Evolutionary conservation across 371 early-diverging fungal species (phyloP), one percentile per base, ranked within the genome.

Genomic region (Circinella minor): DNA sequence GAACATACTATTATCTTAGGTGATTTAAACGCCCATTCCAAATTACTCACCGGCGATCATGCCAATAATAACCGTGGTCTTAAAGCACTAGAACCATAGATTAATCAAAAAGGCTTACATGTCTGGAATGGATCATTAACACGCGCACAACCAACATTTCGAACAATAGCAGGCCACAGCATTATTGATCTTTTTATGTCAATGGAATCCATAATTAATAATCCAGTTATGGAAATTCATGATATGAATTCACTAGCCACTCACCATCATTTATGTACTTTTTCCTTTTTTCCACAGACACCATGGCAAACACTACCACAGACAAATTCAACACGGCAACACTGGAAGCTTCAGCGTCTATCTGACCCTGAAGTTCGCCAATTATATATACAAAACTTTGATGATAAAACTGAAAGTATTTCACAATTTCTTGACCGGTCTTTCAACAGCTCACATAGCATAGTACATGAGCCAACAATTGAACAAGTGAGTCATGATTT

Each of bases 111-210:
- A 8, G 65, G 65, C 4, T n/a, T 64, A 14, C 65, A 64, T 13
- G 47, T 64, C 4, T 64, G 65, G 65, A 64, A 64, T 37, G 54
- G 49, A 11, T 46, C 65, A 8, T 38, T 64, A 7, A 51, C 65
- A 43, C 34, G 37, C 34, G 48, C 47, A 8, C 55, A 57, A n/a
- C 15, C 46, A 17, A 70, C 70, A 9, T 70, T 64, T 46, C 34
- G 37, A 10, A 37, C 37, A 11, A 15, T 13, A 6, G 27, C 6
- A 3, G 70, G 70, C 2, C 1, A 6, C 10, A 70, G 65, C 37
- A 70, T 70, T 15, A 70, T 70, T 37, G 70, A 70, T 36, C 48
- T 64, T 0, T 70, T 70, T 34, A 37, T 36, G 3, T 13, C 43
- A 51, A 9, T 65, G 65, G 36, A 48, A 65, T 36, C 54, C 34